Conservation (phyloP, 164 flowering plant species). For the Warburgia ugandensis region DNA sequence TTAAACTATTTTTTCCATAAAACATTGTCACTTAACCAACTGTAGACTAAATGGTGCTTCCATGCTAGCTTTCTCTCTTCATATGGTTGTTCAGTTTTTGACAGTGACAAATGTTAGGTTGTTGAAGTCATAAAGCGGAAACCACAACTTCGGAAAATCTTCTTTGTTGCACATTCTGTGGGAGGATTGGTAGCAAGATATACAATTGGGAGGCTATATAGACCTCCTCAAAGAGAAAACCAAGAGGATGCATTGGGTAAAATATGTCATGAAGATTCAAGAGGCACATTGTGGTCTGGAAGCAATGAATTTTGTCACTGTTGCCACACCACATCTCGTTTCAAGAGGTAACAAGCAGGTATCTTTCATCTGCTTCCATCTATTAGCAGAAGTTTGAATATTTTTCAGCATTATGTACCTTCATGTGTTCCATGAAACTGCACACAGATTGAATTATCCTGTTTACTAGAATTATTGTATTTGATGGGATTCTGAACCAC, state of each 20-base stretch:
- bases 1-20: background rate
- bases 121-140: conserved; percentile 51
- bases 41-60: too few relatives aligned
- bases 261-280: conserved; percentile 23
- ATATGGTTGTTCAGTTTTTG: background rate
- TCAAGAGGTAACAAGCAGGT: conserved; percentile 98
- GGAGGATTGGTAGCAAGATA: conserved; percentile 96
- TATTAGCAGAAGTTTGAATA: background rate
- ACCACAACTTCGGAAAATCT: conserved; percentile 59
- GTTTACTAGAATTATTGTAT: background rate
- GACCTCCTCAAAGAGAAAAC: conserved; percentile 29
- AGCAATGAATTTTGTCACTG: conserved; percentile 84
- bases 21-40: too few relatives aligned
- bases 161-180: conserved; percentile 87
- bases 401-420: background rate
- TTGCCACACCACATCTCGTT: conserved; percentile 98
- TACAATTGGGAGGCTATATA: conserved; percentile 79
- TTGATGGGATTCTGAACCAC: background rate
- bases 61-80: background rate
- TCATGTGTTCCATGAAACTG: too few relatives aligned
- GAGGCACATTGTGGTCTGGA: conserved; percentile 78
- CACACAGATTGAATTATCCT: too few relatives aligned
- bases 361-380: conserved; percentile 9
- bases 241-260: conserved; percentile 17
- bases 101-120: conserved; percentile 33